Evolutionary conservation across 2,329 filamentous ascomycete genomes (phyloP).

Genomic region (Curvularia eragrostidis): DNA sequence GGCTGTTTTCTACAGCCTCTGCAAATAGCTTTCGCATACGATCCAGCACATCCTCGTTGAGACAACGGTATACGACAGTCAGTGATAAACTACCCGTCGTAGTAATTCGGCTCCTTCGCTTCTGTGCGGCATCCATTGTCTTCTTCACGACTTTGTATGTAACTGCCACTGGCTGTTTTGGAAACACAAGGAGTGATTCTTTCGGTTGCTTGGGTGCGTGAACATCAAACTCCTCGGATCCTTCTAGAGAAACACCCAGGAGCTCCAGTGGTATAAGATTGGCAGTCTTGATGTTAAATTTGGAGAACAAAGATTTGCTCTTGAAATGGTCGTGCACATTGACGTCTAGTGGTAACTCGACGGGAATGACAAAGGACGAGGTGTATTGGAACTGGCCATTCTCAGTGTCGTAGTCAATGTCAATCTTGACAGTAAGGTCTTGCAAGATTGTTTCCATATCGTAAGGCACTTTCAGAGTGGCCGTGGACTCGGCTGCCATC

Average conservation of each 20-base stretch:
- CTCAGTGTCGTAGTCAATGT: slow-evolving; percentile 74
- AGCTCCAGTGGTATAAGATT: slow-evolving; percentile 76
- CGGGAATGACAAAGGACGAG: slow-evolving; percentile 68
- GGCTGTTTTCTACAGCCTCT: slow-evolving; percentile 55
- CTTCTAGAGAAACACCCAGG: slow-evolving; percentile 71
- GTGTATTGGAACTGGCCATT: slow-evolving; percentile 70
- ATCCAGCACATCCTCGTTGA: slow-evolving; percentile 73
- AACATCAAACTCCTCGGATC: slow-evolving; percentile 72
- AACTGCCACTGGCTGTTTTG: slow-evolving; percentile 79
- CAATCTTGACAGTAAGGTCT: slow-evolving; percentile 75
- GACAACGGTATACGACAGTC: slow-evolving; percentile 74
- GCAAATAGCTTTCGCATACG: slow-evolving; percentile 57
- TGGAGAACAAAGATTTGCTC: slow-evolving; percentile 78
- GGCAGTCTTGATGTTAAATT: slow-evolving; percentile 88
- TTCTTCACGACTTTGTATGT: slow-evolving; percentile 78
- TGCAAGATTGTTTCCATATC: slow-evolving; percentile 78
- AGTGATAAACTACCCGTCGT: slow-evolving; percentile 63
- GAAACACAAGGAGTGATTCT: slow-evolving; percentile 69
- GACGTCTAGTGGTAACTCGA: slow-evolving; percentile 84
- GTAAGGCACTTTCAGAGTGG: slow-evolving; percentile 77
- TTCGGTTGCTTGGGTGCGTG: slow-evolving; percentile 59
- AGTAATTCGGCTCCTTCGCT: slow-evolving; percentile 35
- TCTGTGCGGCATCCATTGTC: slow-evolving; percentile 32
- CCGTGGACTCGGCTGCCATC: slow-evolving; percentile 54
- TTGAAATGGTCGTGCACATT: slow-evolving; percentile 98